These are phyloP conservation scores for Septoria linicola DNA, from an alignment of 2,329 filamentous ascomycete genomes.

Conservation along the genomic window DNA sequence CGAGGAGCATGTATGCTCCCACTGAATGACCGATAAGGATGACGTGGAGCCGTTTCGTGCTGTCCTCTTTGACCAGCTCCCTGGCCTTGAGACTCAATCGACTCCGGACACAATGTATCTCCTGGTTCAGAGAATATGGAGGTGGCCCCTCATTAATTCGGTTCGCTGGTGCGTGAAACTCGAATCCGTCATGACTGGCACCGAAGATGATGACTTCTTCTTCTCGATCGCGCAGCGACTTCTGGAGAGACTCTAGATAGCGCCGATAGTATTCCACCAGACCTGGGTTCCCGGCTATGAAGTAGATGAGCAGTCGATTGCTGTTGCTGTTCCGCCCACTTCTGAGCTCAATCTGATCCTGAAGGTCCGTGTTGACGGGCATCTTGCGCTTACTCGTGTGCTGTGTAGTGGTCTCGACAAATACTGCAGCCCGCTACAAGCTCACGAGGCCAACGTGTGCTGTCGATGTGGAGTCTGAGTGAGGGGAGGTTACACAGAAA, in stretches of 20 bases:
- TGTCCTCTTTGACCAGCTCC: not conserved
- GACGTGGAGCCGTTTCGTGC: slow-evolving; percentile 25
- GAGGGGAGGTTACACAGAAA: too few relatives aligned
- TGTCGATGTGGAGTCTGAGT: too few relatives aligned
- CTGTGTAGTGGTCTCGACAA: not conserved
- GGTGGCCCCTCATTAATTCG: slow-evolving; percentile 8
- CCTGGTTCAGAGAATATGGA: slow-evolving; percentile 22
- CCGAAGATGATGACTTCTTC: slow-evolving; percentile 42
- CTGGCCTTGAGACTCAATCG: slow-evolving; percentile 39
- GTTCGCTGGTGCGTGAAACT: slow-evolving; percentile 29
- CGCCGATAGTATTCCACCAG: slow-evolving; percentile 70
- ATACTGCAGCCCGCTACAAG: too few relatives aligned
- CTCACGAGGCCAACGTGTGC: too few relatives aligned
- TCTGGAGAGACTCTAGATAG: slow-evolving; percentile 61
- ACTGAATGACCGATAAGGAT: slow-evolving; percentile 50
- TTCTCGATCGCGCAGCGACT: slow-evolving; percentile 15
- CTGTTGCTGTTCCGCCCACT: not conserved
- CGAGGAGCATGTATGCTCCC: slow-evolving; percentile 48
- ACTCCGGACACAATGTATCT: slow-evolving; percentile 48
- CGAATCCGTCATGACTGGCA: slow-evolving; percentile 46
- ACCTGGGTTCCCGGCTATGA: slow-evolving; percentile 75
- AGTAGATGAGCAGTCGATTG: slow-evolving; percentile 58
- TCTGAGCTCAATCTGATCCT: slow-evolving; percentile 7
- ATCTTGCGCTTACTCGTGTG: not conserved
- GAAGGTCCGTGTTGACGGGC: slow-evolving; percentile 4